Evolutionary conservation across 75 land plant genomes (phyloP).

Genomic region (Picea sitchensis): DNA sequence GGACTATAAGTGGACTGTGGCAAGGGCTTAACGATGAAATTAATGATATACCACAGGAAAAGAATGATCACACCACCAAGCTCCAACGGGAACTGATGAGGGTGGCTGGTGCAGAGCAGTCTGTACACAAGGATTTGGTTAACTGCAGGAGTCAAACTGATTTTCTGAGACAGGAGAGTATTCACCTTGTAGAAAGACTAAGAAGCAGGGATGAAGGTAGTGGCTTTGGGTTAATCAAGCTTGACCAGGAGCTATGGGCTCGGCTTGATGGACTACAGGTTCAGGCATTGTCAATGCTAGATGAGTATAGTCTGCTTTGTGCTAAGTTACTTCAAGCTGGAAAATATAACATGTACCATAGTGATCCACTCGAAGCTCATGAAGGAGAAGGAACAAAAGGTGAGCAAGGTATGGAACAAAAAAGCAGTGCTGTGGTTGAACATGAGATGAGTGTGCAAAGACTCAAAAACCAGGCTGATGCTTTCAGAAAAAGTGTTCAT

Average conservation of each 20-base stretch:
- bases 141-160: slow-evolving; percentile 31
- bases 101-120: slow-evolving; percentile 36
- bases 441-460: slow-evolving; percentile 44
- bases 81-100: slow-evolving; percentile 44
- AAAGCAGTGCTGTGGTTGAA: slow-evolving; percentile 30
- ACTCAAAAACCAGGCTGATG: slow-evolving; percentile 36
- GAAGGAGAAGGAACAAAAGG: background rate
- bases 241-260: slow-evolving; percentile 48
- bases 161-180: slow-evolving; percentile 30
- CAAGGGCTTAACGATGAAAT: slow-evolving; percentile 37
- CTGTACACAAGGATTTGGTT: slow-evolving; percentile 38
- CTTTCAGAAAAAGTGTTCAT: slow-evolving; percentile 34
- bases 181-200: slow-evolving; percentile 25
- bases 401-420: slow-evolving; percentile 11
- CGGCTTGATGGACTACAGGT: slow-evolving; percentile 41
- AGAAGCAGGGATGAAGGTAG: slow-evolving; percentile 18
- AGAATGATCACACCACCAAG: slow-evolving; percentile 25
- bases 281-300: slow-evolving; percentile 43
- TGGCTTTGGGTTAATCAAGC: slow-evolving; percentile 21
- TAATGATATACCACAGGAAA: slow-evolving; percentile 13
- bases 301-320: slow-evolving; percentile 37
- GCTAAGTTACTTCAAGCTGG: slow-evolving; percentile 37
- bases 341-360: slow-evolving; percentile 9
- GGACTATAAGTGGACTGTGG: slow-evolving; percentile 69
- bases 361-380: background rate